Base-by-base conservation (phyloP, 1,284 basidiomycete genomes). In the Papiliotrema laurentii region DNA sequence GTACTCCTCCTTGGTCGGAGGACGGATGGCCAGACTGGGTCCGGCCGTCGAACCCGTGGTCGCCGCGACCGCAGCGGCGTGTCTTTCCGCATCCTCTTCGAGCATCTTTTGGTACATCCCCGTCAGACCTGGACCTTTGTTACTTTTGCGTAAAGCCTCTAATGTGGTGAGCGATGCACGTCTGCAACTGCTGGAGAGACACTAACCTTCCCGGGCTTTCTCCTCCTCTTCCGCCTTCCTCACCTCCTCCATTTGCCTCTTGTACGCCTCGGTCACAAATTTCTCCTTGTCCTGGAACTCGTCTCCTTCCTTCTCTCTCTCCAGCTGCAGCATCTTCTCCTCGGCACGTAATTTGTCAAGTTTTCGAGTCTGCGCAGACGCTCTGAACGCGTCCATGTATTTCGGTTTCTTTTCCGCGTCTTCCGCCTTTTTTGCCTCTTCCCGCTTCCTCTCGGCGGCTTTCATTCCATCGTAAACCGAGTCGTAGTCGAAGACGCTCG, bases 241-340 rank as follows among this genome's bases (percentile, higher is more conserved):
- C 2, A 97, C 83, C 73, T 94, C 89, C 42, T 83, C 93, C 83
- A 96, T 89, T 73, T 98, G 96, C 54, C 89, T 86, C 72, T 92
- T 92, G 76, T 98, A 99, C 30, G 91, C 92, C 64, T 92, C 89
- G 1, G 96, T 99, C 38, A 98, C 93, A 64, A 97, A 99, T 21
- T 85, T 81, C 55, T 98, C 96, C 76, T 94, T 98, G 75, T 90
- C 94, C 41, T 79, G 81, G 71, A 91, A 99, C 70, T 93, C 83
- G 56, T 94, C 91, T 0, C 96, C 96, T 74, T 99, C 96, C 22
- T 81, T 77, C 69, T 93, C 89, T 19, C 96, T 81, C 69, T 98
- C 94, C 41, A 83, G 81, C 71, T 94, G 88, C 62, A 97, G 86
- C 85, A 93, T 89, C 78, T 97, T 97, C 75, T 98, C 92, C 73